phyloP scores from a whole-genome alignment of 345 rosid species.

The Hibiscus trionum region DNA sequence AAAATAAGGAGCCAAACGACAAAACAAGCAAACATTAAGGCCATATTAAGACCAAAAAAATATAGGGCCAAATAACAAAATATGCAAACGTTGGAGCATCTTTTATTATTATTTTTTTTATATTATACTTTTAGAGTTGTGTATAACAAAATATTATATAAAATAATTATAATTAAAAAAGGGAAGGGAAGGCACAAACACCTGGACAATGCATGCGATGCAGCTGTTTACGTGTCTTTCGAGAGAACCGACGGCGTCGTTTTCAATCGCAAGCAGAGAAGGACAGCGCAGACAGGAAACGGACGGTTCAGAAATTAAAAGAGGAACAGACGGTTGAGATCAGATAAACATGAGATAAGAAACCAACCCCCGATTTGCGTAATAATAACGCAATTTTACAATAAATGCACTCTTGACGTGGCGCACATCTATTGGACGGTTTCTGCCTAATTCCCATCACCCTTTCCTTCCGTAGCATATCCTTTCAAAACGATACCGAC shows the following conservation, averaged over 20 bases:
- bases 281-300: neutral
- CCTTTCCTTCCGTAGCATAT: neutral
- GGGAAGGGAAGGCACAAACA: neutral
- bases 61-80: no score
- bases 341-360: neutral
- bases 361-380: neutral
- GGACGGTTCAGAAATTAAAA: neutral
- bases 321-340: neutral
- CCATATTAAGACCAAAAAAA: no score
- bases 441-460: neutral
- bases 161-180: no score
- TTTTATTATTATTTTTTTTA: no score
- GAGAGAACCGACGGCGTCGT: neutral
- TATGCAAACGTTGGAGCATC: no score
- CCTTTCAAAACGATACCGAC: neutral
- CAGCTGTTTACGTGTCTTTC: neutral
- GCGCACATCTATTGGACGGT: neutral
- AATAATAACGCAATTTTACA: constrained; percentile 1
- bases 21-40: no score
- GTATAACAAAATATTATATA: no score
- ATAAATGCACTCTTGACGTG: neutral
- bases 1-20: no score
- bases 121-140: no score
- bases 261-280: neutral
- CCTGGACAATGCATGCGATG: neutral